Conservation (phyloP, 2,329 filamentous ascomycete genomes). For the Nemania sp. region DNA sequence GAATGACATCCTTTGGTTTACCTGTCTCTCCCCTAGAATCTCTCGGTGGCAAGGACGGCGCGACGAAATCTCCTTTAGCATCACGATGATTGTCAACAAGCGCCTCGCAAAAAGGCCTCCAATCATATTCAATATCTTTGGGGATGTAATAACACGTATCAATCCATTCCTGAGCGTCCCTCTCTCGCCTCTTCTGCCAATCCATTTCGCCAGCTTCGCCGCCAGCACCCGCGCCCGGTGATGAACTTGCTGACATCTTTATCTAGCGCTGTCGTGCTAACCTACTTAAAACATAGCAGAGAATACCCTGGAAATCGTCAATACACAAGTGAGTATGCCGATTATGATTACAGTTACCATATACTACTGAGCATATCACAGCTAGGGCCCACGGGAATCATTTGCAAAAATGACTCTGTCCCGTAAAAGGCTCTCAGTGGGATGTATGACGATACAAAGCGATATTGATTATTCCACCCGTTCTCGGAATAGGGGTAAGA, state of each 20-base stretch:
- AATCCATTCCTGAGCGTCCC: constrained; percentile 18
- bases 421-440: background rate
- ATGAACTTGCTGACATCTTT: background rate
- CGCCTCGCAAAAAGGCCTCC: constrained; percentile 34
- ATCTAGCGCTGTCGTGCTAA: background rate
- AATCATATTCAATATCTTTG: constrained; percentile 29
- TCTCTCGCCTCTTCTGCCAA: background rate
- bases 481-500: constrained; percentile 6
- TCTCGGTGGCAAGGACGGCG: background rate
- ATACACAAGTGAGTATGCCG: background rate
- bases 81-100: constrained; percentile 32
- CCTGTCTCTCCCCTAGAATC: background rate
- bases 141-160: constrained; percentile 4
- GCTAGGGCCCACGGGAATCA: background rate
- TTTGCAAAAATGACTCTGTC: background rate
- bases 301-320: background rate
- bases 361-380: background rate
- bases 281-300: background rate
- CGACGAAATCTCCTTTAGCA: constrained; percentile 1
- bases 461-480: background rate
- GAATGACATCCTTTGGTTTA: background rate
- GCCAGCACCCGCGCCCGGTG: too few species aligned
- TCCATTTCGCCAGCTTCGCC: too few species aligned
- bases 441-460: constrained; percentile 10
- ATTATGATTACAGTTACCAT: background rate